A percentile compares a stretch with the other conserved stretches of the same genome.
Conservation (phyloP, 1,139 yeast genomes). For the Keqinozyma sinolaborantium region DNA sequence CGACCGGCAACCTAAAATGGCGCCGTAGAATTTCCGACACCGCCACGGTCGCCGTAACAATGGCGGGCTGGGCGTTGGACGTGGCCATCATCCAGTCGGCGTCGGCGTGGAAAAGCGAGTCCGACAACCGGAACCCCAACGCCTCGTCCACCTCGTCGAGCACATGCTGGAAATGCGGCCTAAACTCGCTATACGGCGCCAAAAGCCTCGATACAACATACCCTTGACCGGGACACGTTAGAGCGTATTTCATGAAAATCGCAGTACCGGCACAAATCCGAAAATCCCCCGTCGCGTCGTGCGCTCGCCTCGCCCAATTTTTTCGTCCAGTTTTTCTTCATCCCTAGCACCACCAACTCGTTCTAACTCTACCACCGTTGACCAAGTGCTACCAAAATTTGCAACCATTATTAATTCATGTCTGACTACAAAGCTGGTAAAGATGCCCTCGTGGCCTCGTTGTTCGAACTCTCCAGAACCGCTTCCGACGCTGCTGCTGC, state of each 20-base stretch:
- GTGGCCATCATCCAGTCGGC: slow-evolving; percentile 31
- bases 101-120: slow-evolving; percentile 14
- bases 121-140: slow-evolving; percentile 49
- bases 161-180: slow-evolving; percentile 12
- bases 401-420: slow-evolving; percentile 13
- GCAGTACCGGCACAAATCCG: not conserved
- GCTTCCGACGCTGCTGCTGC: slow-evolving; percentile 80
- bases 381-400: not conserved
- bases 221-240: slow-evolving; percentile 46
- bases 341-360: not conserved
- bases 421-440: slow-evolving; percentile 37
- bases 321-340: not conserved
- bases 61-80: slow-evolving; percentile 61
- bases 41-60: slow-evolving; percentile 45
- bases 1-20: slow-evolving; percentile 20
- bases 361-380: not conserved
- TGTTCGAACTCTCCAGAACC: slow-evolving; percentile 76
- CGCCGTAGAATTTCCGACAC: slow-evolving; percentile 25
- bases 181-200: slow-evolving; percentile 16
- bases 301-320: not conserved
- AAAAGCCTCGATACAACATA: slow-evolving; percentile 25
- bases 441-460: slow-evolving; percentile 66
- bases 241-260: slow-evolving; percentile 16
- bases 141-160: slow-evolving; percentile 57
- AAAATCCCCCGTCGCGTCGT: not conserved